Conservation (phyloP, 2,329 filamentous ascomycete genomes). For the Kalaharituber pfeilii region DNA sequence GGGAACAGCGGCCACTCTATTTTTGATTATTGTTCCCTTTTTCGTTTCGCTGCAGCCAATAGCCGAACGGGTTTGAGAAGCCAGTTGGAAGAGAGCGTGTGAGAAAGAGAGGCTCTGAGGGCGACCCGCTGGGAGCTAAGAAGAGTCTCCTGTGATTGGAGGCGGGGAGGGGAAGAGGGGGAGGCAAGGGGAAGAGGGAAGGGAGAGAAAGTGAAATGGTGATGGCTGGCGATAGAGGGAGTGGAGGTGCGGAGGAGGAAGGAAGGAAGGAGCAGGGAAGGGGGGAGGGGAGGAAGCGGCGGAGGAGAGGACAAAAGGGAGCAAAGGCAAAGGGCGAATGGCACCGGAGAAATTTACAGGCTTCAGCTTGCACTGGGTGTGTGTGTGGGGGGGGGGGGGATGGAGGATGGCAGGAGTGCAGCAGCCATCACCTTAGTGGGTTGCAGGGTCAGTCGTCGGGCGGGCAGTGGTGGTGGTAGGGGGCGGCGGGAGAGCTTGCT, state of each 20-base stretch:
- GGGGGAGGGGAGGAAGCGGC: constrained; percentile 17
- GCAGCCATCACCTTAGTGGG: too few relatives aligned
- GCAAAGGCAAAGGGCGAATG: constrained; percentile 17
- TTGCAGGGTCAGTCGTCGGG: constrained; percentile 18
- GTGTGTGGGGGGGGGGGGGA: constrained; percentile 12
- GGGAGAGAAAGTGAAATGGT: too few relatives aligned
- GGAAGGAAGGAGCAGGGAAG: constrained; percentile 14
- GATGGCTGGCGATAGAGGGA: too few relatives aligned
- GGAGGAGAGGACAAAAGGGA: constrained; percentile 10
- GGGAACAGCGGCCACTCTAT: neutral
- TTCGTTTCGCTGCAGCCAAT: neutral
- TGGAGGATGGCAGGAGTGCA: too few relatives aligned
- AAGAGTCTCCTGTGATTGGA: constrained; percentile 5
- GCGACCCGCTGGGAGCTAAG: neutral
- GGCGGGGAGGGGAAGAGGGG: constrained; percentile 17
- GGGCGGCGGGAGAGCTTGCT: neutral
- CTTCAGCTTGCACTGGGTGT: too few relatives aligned
- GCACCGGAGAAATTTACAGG: neutral
- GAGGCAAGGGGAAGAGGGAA: constrained; percentile 17
- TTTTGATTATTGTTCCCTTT: neutral
- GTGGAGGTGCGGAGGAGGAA: constrained; percentile 18
- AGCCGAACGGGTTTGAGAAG: neutral
- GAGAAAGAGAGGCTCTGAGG: neutral
- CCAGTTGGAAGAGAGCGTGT: neutral
- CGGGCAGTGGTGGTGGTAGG: constrained; percentile 1